Evolutionary conservation across 2,329 filamentous ascomycete genomes (phyloP).

Genomic region (Aspergillus pseudoterreus): DNA sequence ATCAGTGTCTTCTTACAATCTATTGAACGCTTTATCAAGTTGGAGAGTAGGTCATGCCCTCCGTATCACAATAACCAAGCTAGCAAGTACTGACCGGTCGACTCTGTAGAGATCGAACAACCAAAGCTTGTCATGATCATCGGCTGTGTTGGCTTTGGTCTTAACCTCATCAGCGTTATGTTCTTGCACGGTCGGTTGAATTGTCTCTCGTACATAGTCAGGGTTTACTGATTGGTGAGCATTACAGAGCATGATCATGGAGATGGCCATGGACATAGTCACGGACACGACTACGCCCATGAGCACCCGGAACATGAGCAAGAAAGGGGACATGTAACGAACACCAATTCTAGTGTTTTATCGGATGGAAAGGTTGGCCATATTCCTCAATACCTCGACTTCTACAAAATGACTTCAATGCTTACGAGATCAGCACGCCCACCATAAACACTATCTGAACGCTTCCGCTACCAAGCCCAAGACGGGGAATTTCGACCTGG

Average conservation of each 20-base stretch:
- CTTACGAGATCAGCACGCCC: not conserved
- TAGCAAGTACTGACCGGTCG: not conserved
- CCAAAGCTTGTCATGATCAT: slow-evolving; percentile 66
- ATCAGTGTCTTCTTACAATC: slow-evolving; percentile 71
- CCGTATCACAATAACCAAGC: too few relatives aligned
- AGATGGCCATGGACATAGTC: not conserved
- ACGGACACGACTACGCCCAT: not conserved
- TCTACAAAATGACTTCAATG: not conserved
- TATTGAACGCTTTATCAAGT: slow-evolving; percentile 54
- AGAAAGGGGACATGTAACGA: not conserved
- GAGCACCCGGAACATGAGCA: not conserved
- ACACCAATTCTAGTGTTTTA: not conserved
- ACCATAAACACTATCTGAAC: slow-evolving; percentile 5
- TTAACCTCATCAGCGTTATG: slow-evolving; percentile 65
- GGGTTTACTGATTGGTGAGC: not conserved
- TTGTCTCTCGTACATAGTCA: not conserved
- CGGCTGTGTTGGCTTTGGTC: slow-evolving; percentile 61
- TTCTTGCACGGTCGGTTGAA: slow-evolving; percentile 58
- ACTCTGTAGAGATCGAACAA: slow-evolving; percentile 54
- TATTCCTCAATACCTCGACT: not conserved
- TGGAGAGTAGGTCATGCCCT: slow-evolving; percentile 41
- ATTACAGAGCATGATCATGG: slow-evolving; percentile 6
- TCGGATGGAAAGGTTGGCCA: not conserved
- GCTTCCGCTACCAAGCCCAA: slow-evolving; percentile 29
- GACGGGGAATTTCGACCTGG: slow-evolving; percentile 55